These are phyloP conservation scores for Exophiala sp. DNA, from an alignment of 2,329 filamentous ascomycete genomes.

Conservation along the genomic window DNA sequence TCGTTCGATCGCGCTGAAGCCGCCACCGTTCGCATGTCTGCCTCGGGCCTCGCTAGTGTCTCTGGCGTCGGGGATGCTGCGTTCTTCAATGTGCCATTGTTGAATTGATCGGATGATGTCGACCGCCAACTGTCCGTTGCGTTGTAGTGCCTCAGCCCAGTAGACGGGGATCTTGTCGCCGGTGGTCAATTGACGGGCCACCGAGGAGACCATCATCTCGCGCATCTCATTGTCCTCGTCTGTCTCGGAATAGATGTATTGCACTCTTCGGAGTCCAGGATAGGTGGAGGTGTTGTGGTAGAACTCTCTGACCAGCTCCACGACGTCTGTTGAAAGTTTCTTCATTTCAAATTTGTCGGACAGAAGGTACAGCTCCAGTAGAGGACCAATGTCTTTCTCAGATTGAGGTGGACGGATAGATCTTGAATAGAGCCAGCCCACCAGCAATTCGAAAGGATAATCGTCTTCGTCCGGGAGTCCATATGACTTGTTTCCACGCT, in stretches of 20 bases:
- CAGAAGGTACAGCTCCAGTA: conserved; percentile 56
- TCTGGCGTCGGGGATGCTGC: conserved; percentile 49
- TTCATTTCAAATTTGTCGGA: conserved; percentile 52
- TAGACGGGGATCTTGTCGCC: conserved; percentile 49
- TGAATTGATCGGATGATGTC: conserved; percentile 54
- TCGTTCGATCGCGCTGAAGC: conserved; percentile 24
- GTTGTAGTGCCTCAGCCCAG: conserved; percentile 54
- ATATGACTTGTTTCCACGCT: conserved; percentile 34
- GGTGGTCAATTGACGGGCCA: conserved; percentile 51
- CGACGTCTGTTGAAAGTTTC: conserved; percentile 45
- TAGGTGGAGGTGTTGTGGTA: conserved; percentile 53
- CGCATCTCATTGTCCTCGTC: conserved; percentile 47
- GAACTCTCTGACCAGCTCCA: conserved; percentile 49
- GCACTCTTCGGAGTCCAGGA: conserved; percentile 51
- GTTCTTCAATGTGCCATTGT: conserved; percentile 51
- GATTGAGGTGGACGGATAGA: conserved; percentile 46
- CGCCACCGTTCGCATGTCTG: conserved; percentile 13
- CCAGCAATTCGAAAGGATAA: conserved; percentile 49
- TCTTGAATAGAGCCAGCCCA: conserved; percentile 53
- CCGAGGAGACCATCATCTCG: conserved; percentile 47
- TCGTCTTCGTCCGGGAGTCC: conserved; percentile 54
- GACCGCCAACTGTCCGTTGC: conserved; percentile 55
- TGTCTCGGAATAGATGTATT: conserved; percentile 52
- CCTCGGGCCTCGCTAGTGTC: conserved; percentile 26
- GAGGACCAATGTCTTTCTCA: conserved; percentile 48